Percentiles rank a stretch among this genome's conserved stretches.
Conservation (phyloP, 768 basidiomycete genomes). For the Neoboletus subvelutipes region DNA sequence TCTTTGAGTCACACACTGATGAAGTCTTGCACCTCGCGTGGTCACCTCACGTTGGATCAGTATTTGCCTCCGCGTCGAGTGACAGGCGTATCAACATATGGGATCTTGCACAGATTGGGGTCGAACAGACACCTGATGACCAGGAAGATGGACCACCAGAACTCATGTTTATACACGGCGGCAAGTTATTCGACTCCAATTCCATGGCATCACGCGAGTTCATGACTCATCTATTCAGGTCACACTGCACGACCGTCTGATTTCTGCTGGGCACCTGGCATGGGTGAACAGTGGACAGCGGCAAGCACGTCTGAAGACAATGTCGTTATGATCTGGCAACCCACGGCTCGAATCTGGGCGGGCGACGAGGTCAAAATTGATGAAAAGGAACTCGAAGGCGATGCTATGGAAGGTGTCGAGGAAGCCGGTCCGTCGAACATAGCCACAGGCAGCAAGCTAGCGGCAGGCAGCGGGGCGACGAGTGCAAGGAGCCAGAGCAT, state of each 20-base stretch:
- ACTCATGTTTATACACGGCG: slow-evolving; percentile 93
- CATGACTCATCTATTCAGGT: slow-evolving; percentile 41
- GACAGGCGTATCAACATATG: slow-evolving; percentile 94
- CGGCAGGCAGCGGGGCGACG: slow-evolving; percentile 30
- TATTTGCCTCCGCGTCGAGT: slow-evolving; percentile 93
- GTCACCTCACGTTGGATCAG: slow-evolving; percentile 90
- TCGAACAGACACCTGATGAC: slow-evolving; percentile 97
- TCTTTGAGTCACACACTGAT: slow-evolving; percentile 91
- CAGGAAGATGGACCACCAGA: slow-evolving; percentile 98
- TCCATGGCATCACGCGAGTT: not conserved
- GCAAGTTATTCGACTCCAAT: slow-evolving; percentile 39
- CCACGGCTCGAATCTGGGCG: slow-evolving; percentile 91
- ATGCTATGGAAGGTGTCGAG: slow-evolving; percentile 77
- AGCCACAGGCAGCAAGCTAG: slow-evolving; percentile 18
- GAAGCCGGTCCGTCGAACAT: slow-evolving; percentile 24
- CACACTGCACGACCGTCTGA: slow-evolving; percentile 90
- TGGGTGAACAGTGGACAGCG: slow-evolving; percentile 80
- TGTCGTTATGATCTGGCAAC: slow-evolving; percentile 96
- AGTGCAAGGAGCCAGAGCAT: slow-evolving; percentile 58
- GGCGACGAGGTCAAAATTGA: slow-evolving; percentile 85
- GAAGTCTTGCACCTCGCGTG: slow-evolving; percentile 93
- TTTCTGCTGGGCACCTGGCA: slow-evolving; percentile 91
- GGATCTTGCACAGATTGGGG: slow-evolving; percentile 89
- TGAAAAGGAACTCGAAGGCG: slow-evolving; percentile 80
- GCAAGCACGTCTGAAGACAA: slow-evolving; percentile 95